Evolutionary conservation across 352 stramenopile genomes (phyloP).

Genomic region (Elongisporangium prolatum): DNA sequence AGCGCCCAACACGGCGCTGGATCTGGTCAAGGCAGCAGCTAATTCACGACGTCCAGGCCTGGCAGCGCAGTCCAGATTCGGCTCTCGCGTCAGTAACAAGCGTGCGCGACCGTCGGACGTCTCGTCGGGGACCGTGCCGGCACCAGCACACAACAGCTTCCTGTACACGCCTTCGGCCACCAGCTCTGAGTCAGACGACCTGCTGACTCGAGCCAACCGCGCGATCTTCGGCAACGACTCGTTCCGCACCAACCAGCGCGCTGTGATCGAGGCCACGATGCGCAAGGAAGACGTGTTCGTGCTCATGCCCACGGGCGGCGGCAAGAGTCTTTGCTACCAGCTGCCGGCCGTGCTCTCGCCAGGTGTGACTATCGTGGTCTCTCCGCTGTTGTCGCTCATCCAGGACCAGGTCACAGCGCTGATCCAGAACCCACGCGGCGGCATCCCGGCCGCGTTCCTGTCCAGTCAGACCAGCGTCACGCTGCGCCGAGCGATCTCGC

Average conservation of each 20-base stretch:
- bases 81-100: constrained; percentile 11
- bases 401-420: constrained; percentile 89
- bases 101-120: neutral
- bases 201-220: constrained; percentile 52
- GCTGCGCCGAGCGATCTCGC: constrained; percentile 54
- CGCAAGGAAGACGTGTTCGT: constrained; percentile 89
- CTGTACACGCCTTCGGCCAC: neutral
- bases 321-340: constrained; percentile 92
- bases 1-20: constrained; percentile 47
- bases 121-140: neutral
- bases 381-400: constrained; percentile 92
- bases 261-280: constrained; percentile 92
- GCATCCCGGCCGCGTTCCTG: constrained; percentile 68
- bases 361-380: constrained; percentile 92
- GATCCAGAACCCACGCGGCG: constrained; percentile 53
- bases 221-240: constrained; percentile 61
- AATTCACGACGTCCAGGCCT: neutral
- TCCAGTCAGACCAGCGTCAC: constrained; percentile 69
- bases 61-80: constrained; percentile 13
- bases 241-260: constrained; percentile 91
- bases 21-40: constrained; percentile 20
- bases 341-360: constrained; percentile 55
- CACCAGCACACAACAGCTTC: neutral
- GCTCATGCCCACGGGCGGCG: constrained; percentile 92
- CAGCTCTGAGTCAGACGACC: constrained; percentile 14